Conservation (phyloP, 2,329 filamentous ascomycete genomes). For the Xylaria sp. region DNA sequence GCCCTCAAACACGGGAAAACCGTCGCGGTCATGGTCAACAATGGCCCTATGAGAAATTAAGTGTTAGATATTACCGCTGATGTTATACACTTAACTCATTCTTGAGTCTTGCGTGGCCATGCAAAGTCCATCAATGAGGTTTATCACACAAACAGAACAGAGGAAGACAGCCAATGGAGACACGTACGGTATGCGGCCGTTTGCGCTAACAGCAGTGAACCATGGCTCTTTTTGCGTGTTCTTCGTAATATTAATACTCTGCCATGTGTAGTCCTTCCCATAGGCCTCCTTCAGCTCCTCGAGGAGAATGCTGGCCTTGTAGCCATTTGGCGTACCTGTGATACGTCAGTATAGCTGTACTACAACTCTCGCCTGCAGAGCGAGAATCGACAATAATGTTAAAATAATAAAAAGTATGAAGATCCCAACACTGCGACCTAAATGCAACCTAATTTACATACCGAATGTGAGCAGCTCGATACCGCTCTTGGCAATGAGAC, state of each 20-base stretch:
- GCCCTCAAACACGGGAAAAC: constrained; percentile 77
- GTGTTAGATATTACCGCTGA: neutral
- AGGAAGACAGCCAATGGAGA: constrained; percentile 51
- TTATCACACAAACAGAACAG: neutral
- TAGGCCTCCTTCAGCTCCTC: constrained; percentile 76
- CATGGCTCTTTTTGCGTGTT: constrained; percentile 75
- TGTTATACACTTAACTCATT: neutral
- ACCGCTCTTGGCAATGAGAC: constrained; percentile 70
- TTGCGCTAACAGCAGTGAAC: constrained; percentile 71
- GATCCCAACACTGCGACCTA: neutral
- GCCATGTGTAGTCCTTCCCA: constrained; percentile 68
- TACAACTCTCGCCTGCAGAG: constrained; percentile 11
- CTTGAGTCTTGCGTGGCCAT: neutral
- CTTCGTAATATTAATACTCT: constrained; percentile 67
- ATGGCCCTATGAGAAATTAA: constrained; percentile 55
- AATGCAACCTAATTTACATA: constrained; percentile 36
- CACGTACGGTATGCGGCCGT: constrained; percentile 62
- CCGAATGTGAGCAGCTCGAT: constrained; percentile 72
- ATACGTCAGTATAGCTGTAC: constrained; percentile 12
- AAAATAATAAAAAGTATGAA: neutral
- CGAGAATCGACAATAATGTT: constrained; percentile 8
- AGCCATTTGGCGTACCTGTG: constrained; percentile 62
- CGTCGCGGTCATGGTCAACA: constrained; percentile 71
- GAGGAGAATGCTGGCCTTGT: constrained; percentile 69
- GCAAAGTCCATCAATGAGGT: neutral